Conservation (phyloP, 139 green algal species). For the Astrephomene gubernaculifera region DNA sequence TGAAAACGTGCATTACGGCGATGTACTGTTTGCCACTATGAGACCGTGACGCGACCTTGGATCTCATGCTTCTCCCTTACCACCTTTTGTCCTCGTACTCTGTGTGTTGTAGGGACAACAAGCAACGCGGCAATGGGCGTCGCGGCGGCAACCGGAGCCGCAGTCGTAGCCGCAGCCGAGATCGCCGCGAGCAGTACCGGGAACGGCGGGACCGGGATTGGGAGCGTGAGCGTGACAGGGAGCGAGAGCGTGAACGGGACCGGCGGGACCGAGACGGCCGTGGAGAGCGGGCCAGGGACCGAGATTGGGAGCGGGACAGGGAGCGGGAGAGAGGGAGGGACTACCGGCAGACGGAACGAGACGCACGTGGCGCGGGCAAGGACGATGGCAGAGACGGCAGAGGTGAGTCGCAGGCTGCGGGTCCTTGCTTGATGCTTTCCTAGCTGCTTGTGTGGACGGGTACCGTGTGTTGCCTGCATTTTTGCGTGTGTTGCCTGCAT, state of each 20-base stretch:
- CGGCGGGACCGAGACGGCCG: slow-evolving; percentile 4
- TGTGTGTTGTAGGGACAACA: not conserved
- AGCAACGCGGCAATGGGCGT: not conserved
- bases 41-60: too few species aligned
- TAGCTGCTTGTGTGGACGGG: too few species aligned
- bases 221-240: slow-evolving; percentile 4
- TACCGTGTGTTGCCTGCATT: too few species aligned
- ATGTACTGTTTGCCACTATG: too few species aligned
- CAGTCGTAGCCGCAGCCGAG: slow-evolving; percentile 31
- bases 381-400: not conserved
- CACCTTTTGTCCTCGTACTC: too few species aligned
- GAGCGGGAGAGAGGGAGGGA: too few species aligned
- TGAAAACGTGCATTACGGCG: too few species aligned
- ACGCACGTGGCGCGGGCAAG: not conserved
- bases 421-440: too few species aligned
- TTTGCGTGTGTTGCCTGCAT: not conserved
- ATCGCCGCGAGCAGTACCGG: slow-evolving; percentile 1
- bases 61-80: too few species aligned
- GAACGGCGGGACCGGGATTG: slow-evolving; percentile 18
- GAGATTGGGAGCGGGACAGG: slow-evolving; percentile 7
- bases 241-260: slow-evolving; percentile 5
- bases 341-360: not conserved
- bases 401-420: too few species aligned
- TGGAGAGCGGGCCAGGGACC: slow-evolving; percentile 14
- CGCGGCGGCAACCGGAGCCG: too few species aligned